A percentile compares a stretch with the other conserved stretches of the same genome.
Evolutionary conservation across 1,284 basidiomycete species (phyloP).

Genomic region (Cerrena zonata): DNA sequence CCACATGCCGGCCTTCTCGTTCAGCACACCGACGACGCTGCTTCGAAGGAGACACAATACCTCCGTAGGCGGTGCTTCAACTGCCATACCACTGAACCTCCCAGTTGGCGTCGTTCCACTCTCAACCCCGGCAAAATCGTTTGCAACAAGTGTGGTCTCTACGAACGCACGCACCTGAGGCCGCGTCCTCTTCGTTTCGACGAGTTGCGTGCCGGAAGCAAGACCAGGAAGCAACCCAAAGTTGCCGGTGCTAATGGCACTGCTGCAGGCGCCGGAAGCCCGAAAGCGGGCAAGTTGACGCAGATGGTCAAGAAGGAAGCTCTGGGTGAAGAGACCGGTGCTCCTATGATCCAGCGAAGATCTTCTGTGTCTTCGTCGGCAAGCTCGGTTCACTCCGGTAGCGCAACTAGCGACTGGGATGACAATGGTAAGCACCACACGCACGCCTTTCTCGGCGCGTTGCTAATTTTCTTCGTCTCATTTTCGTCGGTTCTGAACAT

Average conservation of each 20-base stretch:
- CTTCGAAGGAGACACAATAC: constrained; percentile 81
- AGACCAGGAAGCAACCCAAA: constrained; percentile 61
- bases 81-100: constrained; percentile 82
- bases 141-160: constrained; percentile 83
- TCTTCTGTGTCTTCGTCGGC: constrained; percentile 55
- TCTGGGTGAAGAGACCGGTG: constrained; percentile 36
- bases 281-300: constrained; percentile 32
- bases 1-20: constrained; percentile 59
- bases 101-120: constrained; percentile 77
- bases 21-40: constrained; percentile 81
- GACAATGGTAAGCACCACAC: constrained; percentile 50
- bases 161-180: constrained; percentile 77
- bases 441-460: not conserved
- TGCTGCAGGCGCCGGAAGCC: constrained; percentile 27
- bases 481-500: not conserved
- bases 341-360: constrained; percentile 41
- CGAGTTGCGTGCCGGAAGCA: constrained; percentile 75
- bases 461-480: not conserved
- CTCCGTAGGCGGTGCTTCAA: constrained; percentile 79
- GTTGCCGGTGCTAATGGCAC: no score
- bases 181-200: constrained; percentile 77
- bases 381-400: constrained; percentile 48
- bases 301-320: constrained; percentile 61
- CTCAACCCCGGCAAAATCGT: constrained; percentile 84
- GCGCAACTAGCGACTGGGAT: constrained; percentile 64